Percentiles rank a stretch among this genome's conserved stretches.
Conservation (phyloP, 495 filamentous ascomycete genomes). For the Copromyces sp. region DNA sequence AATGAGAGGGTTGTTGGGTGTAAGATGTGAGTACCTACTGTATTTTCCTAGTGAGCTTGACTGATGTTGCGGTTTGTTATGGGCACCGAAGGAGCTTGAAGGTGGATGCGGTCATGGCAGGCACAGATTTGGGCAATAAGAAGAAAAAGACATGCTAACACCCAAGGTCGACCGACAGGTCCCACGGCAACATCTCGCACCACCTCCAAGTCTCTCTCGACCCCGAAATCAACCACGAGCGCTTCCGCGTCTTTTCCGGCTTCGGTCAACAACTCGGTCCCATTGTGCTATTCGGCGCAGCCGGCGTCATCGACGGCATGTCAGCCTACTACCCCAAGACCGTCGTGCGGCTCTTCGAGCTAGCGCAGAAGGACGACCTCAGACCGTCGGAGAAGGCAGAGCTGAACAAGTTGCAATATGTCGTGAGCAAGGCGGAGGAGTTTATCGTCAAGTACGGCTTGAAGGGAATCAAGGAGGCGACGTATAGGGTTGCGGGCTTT, state of each 20-base stretch:
- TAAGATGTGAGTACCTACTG: slow-evolving; percentile 40
- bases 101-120: too few relatives aligned
- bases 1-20: slow-evolving; percentile 55
- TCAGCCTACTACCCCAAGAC: slow-evolving; percentile 52
- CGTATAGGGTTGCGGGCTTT: slow-evolving; percentile 41
- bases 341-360: slow-evolving; percentile 43
- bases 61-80: too few relatives aligned
- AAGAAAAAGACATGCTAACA: neutral
- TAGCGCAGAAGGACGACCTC: slow-evolving; percentile 27
- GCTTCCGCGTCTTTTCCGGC: slow-evolving; percentile 53
- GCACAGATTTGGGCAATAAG: neutral
- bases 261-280: slow-evolving; percentile 58
- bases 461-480: slow-evolving; percentile 54
- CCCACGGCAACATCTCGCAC: slow-evolving; percentile 51
- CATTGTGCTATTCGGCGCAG: slow-evolving; percentile 46
- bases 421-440: slow-evolving; percentile 48
- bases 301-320: slow-evolving; percentile 54
- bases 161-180: slow-evolving; percentile 17
- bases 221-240: slow-evolving; percentile 36
- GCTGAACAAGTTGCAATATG: slow-evolving; percentile 43
- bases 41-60: neutral
- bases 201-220: slow-evolving; percentile 49
- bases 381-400: slow-evolving; percentile 22
- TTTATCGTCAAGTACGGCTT: slow-evolving; percentile 46
- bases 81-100: neutral